Evolutionary conservation across 106 monocot genomes (phyloP).

Genomic region (Dioscorea zingiberensis): DNA sequence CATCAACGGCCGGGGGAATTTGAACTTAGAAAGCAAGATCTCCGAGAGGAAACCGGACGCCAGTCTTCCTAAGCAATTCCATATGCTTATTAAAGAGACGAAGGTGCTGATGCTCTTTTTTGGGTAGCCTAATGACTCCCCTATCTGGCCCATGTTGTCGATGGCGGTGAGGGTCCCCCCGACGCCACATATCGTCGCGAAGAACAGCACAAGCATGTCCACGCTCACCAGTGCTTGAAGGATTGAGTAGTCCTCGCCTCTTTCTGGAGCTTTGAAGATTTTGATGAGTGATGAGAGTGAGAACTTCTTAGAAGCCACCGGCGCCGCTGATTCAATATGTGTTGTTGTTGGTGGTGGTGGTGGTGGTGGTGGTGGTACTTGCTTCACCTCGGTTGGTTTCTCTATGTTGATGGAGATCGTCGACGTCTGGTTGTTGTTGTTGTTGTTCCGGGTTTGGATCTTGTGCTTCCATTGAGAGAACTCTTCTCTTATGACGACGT

Average conservation of each 20-base stretch:
- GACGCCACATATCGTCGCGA: conserved; percentile 35
- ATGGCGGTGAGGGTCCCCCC: conserved; percentile 53
- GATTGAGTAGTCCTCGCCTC: conserved; percentile 27
- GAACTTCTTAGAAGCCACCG: not conserved
- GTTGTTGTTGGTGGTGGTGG: not conserved
- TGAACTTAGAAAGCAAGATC: conserved; percentile 33
- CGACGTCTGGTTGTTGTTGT: too few species aligned
- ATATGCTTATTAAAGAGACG: conserved; percentile 59
- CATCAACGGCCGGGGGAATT: conserved; percentile 32
- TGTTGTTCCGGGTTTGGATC: not conserved
- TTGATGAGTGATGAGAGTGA: not conserved
- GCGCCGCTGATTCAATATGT: too few species aligned
- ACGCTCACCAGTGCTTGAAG: conserved; percentile 25
- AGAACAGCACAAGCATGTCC: conserved; percentile 38
- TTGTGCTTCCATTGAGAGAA: not conserved
- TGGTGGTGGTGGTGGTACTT: not conserved
- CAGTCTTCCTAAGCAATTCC: conserved; percentile 40
- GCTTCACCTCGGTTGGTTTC: not conserved
- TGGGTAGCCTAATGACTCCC: conserved; percentile 42
- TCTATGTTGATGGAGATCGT: not conserved
- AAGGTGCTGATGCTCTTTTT: conserved; percentile 30
- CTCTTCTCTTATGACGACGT: conserved; percentile 15
- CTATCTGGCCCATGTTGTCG: conserved; percentile 72
- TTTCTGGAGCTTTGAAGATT: conserved; percentile 6
- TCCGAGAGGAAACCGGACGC: conserved; percentile 43